phyloP scores from a whole-genome alignment of 805 yeast species.

The Wickerhamiella domercqiae region DNA sequence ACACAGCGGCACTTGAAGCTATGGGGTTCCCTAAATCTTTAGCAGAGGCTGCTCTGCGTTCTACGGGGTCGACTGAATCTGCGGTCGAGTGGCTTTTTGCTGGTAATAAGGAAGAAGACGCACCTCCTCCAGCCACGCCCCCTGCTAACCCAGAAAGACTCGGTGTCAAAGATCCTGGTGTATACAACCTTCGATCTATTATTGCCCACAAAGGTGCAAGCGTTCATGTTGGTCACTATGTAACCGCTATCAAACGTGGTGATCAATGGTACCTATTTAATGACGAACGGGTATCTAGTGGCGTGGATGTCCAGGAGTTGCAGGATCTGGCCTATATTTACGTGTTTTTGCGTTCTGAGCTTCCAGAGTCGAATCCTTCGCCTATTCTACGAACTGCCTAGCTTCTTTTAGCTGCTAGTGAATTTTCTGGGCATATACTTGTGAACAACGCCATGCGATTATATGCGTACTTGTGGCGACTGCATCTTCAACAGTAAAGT shows the following conservation, averaged over 20 bases:
- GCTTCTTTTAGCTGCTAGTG: too few species aligned
- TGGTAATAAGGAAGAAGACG: conserved; percentile 3
- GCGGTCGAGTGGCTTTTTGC: conserved; percentile 86
- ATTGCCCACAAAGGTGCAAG: conserved; percentile 83
- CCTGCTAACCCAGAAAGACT: background rate
- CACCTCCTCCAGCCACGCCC: conserved; percentile 5
- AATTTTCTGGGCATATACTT: too few species aligned
- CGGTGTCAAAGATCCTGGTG: conserved; percentile 2
- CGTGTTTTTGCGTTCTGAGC: conserved; percentile 23
- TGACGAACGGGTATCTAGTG: conserved; percentile 69
- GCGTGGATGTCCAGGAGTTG: conserved; percentile 31
- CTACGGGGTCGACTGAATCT: conserved; percentile 47
- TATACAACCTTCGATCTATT: conserved; percentile 43
- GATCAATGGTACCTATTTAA: conserved; percentile 62
- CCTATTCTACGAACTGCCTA: too few species aligned
- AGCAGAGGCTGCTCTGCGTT: conserved; percentile 55
- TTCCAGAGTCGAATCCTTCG: too few species aligned
- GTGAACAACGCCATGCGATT: too few species aligned
- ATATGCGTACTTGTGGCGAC: too few species aligned
- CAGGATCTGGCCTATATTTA: conserved; percentile 36
- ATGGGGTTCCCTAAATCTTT: conserved; percentile 69
- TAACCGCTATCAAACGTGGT: conserved; percentile 46
- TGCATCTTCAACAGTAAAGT: too few species aligned
- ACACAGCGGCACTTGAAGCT: conserved; percentile 33
- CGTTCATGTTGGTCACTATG: conserved; percentile 87